Evolutionary conservation across 2,329 filamentous ascomycete genomes (phyloP), one percentile per base, ranked within the genome.

Genomic region (Penicillium sp.): DNA sequence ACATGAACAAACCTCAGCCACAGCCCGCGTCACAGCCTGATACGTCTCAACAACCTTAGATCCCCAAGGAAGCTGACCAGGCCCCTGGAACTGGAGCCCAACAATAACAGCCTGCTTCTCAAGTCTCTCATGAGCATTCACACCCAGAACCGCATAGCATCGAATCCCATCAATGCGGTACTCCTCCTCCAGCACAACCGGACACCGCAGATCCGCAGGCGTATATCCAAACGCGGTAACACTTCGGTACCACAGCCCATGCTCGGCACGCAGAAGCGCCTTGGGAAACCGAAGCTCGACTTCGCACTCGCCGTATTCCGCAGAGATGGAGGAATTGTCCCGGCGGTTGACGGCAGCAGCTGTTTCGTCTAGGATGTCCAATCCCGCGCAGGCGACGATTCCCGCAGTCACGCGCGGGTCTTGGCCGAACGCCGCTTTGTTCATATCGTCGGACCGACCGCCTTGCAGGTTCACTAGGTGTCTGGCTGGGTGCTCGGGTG

Each of bases 121-220:
- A 16, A 78, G 62, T 18, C 80, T 71, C 65, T 82, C 80, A 57
- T 81, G 79, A 2, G 75, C 71, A 55, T 82, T 82, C n/a, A 82
- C 78, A 1, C 80, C 80, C 54, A 82, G 71, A 29, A 82, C 77
- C 61, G 76, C 78, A 44, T 74, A 68, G 57, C 75, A 76, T 22
- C 75, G 68, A 46, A 80, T 74, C 1, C 72, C 71, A 36, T 77
- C 72, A 56, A 81, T 72, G 2, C 67, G 66, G 54, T 76, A 75
- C 53, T 74, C 71, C 52, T 76, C 70, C 45, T 71, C 67, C 57
- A 74, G 43, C 5, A 70, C 63, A 34, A 70, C 61, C 18, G 66
- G 62, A 32, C 61, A 63, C 27, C 67, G 64, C 27, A 60, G 58
- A 11, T 60, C 58, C 8, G 63, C 62, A 47, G 64, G 62, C 16